These are phyloP conservation scores for Angophora floribunda DNA, from an alignment of 345 rosid species.

Conservation along the genomic window DNA sequence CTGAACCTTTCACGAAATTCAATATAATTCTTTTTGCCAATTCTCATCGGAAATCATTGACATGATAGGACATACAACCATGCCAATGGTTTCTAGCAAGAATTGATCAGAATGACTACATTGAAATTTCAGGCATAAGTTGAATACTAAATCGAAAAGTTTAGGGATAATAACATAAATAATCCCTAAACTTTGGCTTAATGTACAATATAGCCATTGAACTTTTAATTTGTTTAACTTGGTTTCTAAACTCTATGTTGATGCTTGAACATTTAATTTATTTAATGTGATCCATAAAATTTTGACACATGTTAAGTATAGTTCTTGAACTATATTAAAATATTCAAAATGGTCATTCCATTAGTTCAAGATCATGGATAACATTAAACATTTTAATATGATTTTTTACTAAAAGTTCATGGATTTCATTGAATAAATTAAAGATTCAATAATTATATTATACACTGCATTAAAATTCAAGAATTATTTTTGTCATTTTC, in stretches of 20 bases:
- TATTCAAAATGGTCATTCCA: too few species aligned
- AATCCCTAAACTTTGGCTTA: too few species aligned
- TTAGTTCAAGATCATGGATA: too few species aligned
- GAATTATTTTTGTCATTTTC: too few species aligned
- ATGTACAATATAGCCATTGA: fast-evolving
- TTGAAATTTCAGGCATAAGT: too few species aligned
- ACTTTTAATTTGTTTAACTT: too few species aligned
- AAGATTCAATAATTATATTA: too few species aligned
- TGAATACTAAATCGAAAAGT: background rate
- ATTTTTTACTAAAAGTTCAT: background rate
- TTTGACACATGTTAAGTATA: too few species aligned
- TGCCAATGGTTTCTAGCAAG: background rate
- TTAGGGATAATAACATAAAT: background rate
- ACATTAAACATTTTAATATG: too few species aligned
- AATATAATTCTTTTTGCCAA: fast-evolving
- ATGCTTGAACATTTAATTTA: background rate
- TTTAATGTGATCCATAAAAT: background rate
- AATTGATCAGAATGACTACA: background rate
- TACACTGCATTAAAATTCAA: background rate
- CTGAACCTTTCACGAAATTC: fast-evolving
- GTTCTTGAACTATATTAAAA: background rate
- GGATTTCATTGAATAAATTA: fast-evolving
- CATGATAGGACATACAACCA: background rate
- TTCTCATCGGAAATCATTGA: background rate
- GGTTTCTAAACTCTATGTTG: background rate